A percentile compares a stretch with the other conserved stretches of the same genome.
These are phyloP conservation scores for Chaetothyriales sp. DNA, from an alignment of 2,329 filamentous ascomycete genomes.

Conservation along the genomic window DNA sequence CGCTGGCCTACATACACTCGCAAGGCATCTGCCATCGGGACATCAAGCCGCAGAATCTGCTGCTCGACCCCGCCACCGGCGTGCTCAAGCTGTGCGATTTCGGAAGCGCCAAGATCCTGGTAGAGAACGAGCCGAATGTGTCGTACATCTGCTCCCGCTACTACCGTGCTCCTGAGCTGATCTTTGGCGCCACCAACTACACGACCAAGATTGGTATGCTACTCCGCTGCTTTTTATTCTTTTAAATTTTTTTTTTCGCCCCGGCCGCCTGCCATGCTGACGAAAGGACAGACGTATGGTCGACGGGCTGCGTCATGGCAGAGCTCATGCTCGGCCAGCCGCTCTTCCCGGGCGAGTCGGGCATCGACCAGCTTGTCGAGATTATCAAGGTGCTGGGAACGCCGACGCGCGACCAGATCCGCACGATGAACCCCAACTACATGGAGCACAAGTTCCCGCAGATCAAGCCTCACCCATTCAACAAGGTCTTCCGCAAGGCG, in stretches of 20 bases:
- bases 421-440: constrained; percentile 99
- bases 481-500: constrained; percentile 97
- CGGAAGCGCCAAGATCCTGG: constrained; percentile 93
- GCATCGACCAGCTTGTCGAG: constrained; percentile 95
- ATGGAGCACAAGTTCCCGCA: constrained; percentile 99
- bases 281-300: constrained; percentile 75
- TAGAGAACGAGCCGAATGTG: constrained; percentile 97
- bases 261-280: constrained; percentile 6
- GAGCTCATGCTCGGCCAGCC: constrained; percentile 98
- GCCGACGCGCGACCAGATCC: constrained; percentile 91
- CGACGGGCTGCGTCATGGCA: constrained; percentile 97
- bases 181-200: constrained; percentile 98
- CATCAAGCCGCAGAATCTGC: constrained; percentile 96
- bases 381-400: constrained; percentile 99
- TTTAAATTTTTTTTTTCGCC: too few relatives aligned
- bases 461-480: constrained; percentile 98
- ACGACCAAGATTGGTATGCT: constrained; percentile 94
- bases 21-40: constrained; percentile 98
- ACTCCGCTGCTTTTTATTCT: too few relatives aligned
- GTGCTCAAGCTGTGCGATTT: constrained; percentile 97
- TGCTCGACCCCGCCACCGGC: constrained; percentile 80
- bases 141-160: constrained; percentile 99
- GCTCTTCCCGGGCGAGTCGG: constrained; percentile 93
- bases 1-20: constrained; percentile 95
- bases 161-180: constrained; percentile 93